A percentile compares a stretch with the other conserved stretches of the same genome.
Conservation (phyloP, 75 land plant genomes). For the Pinus taeda region DNA sequence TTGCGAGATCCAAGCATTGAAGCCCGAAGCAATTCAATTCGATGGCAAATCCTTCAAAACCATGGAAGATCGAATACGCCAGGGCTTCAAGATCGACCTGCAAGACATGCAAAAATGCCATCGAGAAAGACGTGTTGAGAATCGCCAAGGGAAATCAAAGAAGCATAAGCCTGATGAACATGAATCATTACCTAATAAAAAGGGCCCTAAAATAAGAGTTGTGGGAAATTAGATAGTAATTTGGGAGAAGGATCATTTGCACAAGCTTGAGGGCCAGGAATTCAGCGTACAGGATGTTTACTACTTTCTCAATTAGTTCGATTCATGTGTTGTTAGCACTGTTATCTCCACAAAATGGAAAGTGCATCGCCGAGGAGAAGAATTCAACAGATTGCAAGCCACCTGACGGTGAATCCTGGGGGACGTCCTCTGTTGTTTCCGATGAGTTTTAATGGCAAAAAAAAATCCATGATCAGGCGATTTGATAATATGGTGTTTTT, state of each 20-base stretch:
- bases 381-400: no score
- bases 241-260: neutral
- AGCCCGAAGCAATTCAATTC: neutral
- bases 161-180: constrained; percentile 32
- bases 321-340: no score
- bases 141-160: constrained; percentile 53
- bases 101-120: constrained; percentile 66
- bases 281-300: no score
- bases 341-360: no score
- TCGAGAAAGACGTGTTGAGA: constrained; percentile 67
- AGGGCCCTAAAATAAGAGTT: constrained; percentile 12
- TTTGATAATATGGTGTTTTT: no score
- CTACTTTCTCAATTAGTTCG: no score
- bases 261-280: constrained; percentile 27
- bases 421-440: no score
- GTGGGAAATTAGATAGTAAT: constrained; percentile 17
- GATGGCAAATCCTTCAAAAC: constrained; percentile 66
- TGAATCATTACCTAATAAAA: constrained; percentile 1
- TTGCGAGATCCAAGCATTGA: no score
- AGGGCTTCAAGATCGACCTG: constrained; percentile 84
- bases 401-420: no score
- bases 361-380: no score
- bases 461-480: no score
- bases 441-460: no score
- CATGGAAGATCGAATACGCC: constrained; percentile 97